Evolutionary conservation across 805 yeast species (phyloP).

Genomic region (Lipomyces spencermartinsiae): DNA sequence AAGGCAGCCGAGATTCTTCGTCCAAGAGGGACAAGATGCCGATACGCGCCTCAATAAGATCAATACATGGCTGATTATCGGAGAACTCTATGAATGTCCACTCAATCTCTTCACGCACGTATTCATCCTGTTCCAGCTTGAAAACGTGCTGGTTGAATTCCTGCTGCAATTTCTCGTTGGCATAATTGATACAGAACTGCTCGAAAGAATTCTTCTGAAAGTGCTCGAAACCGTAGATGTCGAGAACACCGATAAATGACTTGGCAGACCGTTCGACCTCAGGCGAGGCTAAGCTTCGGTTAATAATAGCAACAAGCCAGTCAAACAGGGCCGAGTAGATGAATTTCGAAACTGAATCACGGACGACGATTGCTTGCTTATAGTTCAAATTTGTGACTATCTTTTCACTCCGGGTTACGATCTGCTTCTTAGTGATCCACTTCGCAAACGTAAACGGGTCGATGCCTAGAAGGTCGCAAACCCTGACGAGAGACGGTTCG

Average conservation of each 20-base stretch:
- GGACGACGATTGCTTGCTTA: constrained; percentile 85
- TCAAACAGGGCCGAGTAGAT: constrained; percentile 91
- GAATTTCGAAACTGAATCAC: constrained; percentile 96
- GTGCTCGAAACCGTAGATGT: constrained; percentile 97
- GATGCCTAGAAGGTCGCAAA: constrained; percentile 82
- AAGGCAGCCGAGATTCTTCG: constrained; percentile 93
- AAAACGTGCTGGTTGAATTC: constrained; percentile 97
- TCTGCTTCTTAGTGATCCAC: constrained; percentile 93
- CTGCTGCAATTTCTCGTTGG: constrained; percentile 95
- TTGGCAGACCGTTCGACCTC: constrained; percentile 63
- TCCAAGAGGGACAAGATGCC: constrained; percentile 89
- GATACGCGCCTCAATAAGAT: constrained; percentile 83
- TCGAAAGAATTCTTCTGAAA: constrained; percentile 93
- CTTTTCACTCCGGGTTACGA: constrained; percentile 89
- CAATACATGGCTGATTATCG: constrained; percentile 96
- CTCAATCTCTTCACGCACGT: constrained; percentile 86
- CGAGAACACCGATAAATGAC: constrained; percentile 92
- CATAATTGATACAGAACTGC: constrained; percentile 96
- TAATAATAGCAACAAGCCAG: constrained; percentile 89
- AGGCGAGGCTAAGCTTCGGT: constrained; percentile 79
- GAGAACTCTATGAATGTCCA: constrained; percentile 97
- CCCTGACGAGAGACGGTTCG: constrained; percentile 82
- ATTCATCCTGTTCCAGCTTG: constrained; percentile 96
- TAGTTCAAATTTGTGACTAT: constrained; percentile 82
- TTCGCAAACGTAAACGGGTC: constrained; percentile 76